These are phyloP conservation scores for Russula sp. DNA, from an alignment of 768 basidiomycete species.

Conservation along the genomic window DNA sequence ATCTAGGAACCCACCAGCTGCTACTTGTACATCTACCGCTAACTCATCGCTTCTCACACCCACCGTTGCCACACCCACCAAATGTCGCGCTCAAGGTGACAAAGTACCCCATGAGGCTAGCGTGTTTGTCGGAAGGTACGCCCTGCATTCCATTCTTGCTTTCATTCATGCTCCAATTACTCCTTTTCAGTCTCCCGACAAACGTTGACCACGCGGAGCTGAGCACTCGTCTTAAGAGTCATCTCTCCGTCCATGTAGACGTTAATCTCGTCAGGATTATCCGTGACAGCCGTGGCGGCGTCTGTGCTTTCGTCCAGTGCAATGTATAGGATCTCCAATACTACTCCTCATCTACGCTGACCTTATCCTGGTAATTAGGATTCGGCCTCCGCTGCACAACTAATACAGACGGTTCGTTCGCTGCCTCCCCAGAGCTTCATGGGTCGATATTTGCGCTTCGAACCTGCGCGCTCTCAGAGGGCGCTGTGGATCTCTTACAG, in stretches of 20 bases:
- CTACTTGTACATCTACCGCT: slow-evolving; percentile 11
- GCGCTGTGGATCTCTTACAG: slow-evolving; percentile 71
- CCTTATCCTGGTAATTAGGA: slow-evolving; percentile 34
- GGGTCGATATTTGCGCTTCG: slow-evolving; percentile 68
- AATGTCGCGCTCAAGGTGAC: slow-evolving; percentile 24
- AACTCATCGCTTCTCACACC: slow-evolving; percentile 23
- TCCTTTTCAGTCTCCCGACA: slow-evolving; percentile 50
- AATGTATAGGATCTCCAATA: slow-evolving; percentile 41
- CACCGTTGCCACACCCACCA: slow-evolving; percentile 21
- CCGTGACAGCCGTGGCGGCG: slow-evolving; percentile 66
- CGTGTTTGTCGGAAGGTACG: slow-evolving; percentile 78
- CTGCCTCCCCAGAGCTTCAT: slow-evolving; percentile 54
- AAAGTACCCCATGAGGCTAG: slow-evolving; percentile 67
- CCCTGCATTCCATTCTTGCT: slow-evolving; percentile 10
- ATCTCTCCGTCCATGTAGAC: slow-evolving; percentile 58
- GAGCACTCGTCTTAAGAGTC: slow-evolving; percentile 49
- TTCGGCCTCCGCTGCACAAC: slow-evolving; percentile 44
- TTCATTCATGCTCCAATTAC: slow-evolving; percentile 14
- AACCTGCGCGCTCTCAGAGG: slow-evolving; percentile 68
- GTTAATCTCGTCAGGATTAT: slow-evolving; percentile 65
- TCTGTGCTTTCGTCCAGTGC: slow-evolving; percentile 84
- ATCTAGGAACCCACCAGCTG: slow-evolving; percentile 4
- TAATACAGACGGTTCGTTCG: slow-evolving; percentile 55
- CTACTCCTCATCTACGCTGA: background rate
- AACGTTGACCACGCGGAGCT: slow-evolving; percentile 61